Evolutionary conservation across 2,329 filamentous ascomycete species (phyloP), one percentile per base, ranked within the genome.

Genomic region (Colletotrichum abscissum): DNA sequence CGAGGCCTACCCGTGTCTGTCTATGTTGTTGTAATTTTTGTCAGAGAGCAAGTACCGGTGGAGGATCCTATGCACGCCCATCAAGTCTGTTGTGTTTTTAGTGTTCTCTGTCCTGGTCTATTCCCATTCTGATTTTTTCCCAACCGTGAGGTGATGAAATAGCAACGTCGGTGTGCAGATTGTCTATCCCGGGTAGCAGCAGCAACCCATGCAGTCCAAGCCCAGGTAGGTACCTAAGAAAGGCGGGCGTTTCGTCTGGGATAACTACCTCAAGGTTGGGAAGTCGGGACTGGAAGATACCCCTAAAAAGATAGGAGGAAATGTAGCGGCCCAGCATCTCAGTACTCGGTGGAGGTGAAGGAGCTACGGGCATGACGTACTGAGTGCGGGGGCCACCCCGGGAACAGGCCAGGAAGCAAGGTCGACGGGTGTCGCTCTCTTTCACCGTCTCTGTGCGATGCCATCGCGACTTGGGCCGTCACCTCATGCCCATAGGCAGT

Each of bases 351-450:
- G 33, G 33, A 35, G 68, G 62, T 35, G 28, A 63, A 56, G 70
- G 52, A 73, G 70, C 71, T 71, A 71, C 67, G 62, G 67, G 54
- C 56, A 73, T 73, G 71, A 73, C 71, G 71, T 73, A 73, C 46
- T 16, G 66, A 28, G 16, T 64, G 70, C 70, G 67, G 71, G 67
- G 71, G 56, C 33, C 60, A 49, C 63, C 67, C 49, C 52, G 67
- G 56, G 22, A 33, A 65, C 24, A 24, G 26, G 55, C 67, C 26
- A 22, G 54, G n/a, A 70, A 60, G 46, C 46, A 70, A 66, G 67
- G 67, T 52, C 28, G 58, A 16, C 38, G 33, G 33, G 33, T 42
- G 38, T 42, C 38, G 38, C 38, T 42, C 30, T 46, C 46, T 60
- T 46, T 69, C 42, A 19, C 70, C 54, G 52, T 69, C 30, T 52